Base-by-base conservation (phyloP, 2,329 filamentous ascomycete species). In the Xylaria hypoxylon region DNA sequence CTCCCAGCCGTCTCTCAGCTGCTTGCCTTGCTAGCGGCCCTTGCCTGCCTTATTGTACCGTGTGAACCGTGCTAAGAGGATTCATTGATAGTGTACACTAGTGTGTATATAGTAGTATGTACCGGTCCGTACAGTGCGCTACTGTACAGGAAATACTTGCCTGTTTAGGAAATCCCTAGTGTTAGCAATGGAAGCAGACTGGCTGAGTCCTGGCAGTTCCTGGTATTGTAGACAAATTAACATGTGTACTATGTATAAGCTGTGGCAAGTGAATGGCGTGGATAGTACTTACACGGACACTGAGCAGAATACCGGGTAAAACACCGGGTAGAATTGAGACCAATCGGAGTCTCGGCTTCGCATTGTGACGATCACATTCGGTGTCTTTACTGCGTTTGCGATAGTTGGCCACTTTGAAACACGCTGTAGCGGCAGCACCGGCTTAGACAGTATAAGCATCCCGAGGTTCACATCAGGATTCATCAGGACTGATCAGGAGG, bases 311-410 rank as follows among this genome's bases (percentile, higher is more conserved):
- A 26, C 35, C 15, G 35, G 35, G 35, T 15, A 13, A 33, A 7
- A 26, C 35, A 52, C 22, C 22, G n/a, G 17, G 24, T n/a, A 15
- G 11, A 33, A 15, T 45, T 45, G 55, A 57, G 56, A 51, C 51
- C 62, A 65, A 68, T 62, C 62, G 65, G 65, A 68, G 65, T 51
- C 59, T 59, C 59, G 59, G 40, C 42, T 59, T 40, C 24, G 53
- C 47, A 59, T 19, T 26, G 48, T 35, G 57, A 50, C 48, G 65
- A 65, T 68, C 65, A 33, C 11, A 42, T 59, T 65, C 65, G 65
- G 62, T 61, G 31, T 62, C 59, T 56, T 65, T 65, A 65, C 65
- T 60, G 11, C 28, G 62, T 65, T 68, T 59, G 62, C 53, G 26
- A 62, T 65, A 62, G 65, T 53, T 28, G 45, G 19, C 33, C 10